Evolutionary conservation across 139 green algal genomes (phyloP), one percentile per base, ranked within the genome.

Genomic region (Limnomonas spitsbergensis): DNA sequence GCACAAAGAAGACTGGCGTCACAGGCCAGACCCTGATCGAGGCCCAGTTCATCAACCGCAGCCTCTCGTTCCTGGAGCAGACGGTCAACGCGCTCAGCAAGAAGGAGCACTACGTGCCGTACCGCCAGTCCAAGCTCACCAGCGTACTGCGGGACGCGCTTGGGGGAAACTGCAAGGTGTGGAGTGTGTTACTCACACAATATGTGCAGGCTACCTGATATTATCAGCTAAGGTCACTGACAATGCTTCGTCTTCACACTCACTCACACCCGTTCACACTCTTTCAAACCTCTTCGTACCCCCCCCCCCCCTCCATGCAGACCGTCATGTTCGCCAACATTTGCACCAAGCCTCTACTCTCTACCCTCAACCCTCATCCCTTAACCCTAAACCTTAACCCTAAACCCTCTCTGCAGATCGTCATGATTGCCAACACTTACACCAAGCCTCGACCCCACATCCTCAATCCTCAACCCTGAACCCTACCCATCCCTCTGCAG

Each of bases 391-490:
- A n/a, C 47, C n/a, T n/a, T n/a, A n/a, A n/a, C 47, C 20, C 47
- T 61, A 14, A 20, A 61, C 47, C 14, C 68, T 52, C 4, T 1
- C 37, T 32, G 9, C 77, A 82, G 83, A 90, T 85, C 1, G 85
- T 92, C 7, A 92, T 96, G 91, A 75, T 96, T n/a, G 90, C 89
- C 36, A 94, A 93, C 82, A 66, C 93, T 0, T 95, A 91, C 89
- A 77, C 40, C 35, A 87, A 95, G 83, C 77, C 84, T 20, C 54
- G 38, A 7, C 85, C 94, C 79, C n/a, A n/a, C n/a, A n/a, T n/a
- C n/a, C n/a, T n/a, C n/a, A n/a, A n/a, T n/a, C n/a, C n/a, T n/a
- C n/a, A n/a, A n/a, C n/a, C n/a, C n/a, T 61, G 24, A 61, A n/a
- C 47, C n/a, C n/a, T n/a, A n/a, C n/a, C 47, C 20, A 14, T 61